A percentile compares a stretch with the other conserved stretches of the same genome.
Evolutionary conservation across 1,139 yeast genomes (phyloP).

Genomic region (Geotrichum citri-aurantii): DNA sequence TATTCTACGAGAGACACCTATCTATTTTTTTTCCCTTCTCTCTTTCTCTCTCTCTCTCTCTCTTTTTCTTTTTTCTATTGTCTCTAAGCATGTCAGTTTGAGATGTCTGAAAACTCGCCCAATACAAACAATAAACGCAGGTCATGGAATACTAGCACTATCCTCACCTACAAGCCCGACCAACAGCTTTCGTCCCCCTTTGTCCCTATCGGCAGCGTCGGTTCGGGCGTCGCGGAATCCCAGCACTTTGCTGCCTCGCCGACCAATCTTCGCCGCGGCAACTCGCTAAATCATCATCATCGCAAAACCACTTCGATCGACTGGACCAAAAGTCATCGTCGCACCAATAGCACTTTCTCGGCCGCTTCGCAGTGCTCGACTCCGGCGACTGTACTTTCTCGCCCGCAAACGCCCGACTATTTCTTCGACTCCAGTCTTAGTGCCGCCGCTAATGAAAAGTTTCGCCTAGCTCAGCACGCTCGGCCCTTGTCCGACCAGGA

Average conservation of each 20-base stretch:
- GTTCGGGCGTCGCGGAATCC: not conserved
- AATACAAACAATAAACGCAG: constrained; percentile 1
- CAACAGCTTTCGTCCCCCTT: not conserved
- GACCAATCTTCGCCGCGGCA: not conserved
- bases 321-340: constrained; percentile 6
- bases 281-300: not conserved
- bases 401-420: constrained; percentile 10
- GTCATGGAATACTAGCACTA: constrained; percentile 9
- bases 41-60: not conserved
- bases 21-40: not conserved
- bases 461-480: not conserved
- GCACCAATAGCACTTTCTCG: constrained; percentile 11
- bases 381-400: constrained; percentile 4
- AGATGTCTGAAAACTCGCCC: not conserved
- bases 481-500: constrained; percentile 23
- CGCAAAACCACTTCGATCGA: not conserved
- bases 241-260: not conserved
- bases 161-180: constrained; percentile 2
- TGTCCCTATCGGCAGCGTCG: not conserved
- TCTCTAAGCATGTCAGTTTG: not conserved
- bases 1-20: not conserved
- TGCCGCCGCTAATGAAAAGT: not conserved
- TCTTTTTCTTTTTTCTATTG: not conserved
- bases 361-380: not conserved
- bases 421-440: not conserved